Evolutionary conservation across 2,329 filamentous ascomycete genomes (phyloP).

Genomic region (Pseudocercospora pini-densiflorae): DNA sequence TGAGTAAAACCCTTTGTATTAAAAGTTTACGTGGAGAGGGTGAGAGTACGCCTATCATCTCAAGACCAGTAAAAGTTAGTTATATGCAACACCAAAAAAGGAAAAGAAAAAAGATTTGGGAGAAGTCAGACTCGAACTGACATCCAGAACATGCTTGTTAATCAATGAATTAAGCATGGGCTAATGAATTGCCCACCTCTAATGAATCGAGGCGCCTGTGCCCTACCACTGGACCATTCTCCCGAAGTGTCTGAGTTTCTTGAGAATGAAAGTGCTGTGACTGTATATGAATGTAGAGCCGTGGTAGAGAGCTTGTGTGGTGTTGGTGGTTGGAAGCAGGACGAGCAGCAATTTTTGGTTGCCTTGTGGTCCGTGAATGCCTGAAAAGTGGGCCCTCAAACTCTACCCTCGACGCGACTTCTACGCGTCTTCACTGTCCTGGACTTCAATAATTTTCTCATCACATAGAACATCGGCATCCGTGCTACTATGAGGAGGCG

Average conservation of each 20-base stretch:
- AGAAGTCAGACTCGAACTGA: background rate
- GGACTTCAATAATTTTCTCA: background rate
- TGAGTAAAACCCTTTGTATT: too few species aligned
- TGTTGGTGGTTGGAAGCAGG: background rate
- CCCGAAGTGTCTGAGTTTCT: background rate
- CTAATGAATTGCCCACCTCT: too few species aligned
- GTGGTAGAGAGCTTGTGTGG: background rate
- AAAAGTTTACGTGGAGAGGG: too few species aligned
- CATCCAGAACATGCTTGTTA: background rate
- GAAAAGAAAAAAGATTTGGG: background rate
- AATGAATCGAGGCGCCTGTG: background rate
- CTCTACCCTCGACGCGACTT: slow-evolving; percentile 3
- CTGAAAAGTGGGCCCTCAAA: background rate
- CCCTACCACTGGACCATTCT: background rate
- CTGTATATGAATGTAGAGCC: background rate
- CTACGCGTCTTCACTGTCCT: background rate
- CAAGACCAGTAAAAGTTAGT: too few species aligned
- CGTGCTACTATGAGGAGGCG: slow-evolving; percentile 17
- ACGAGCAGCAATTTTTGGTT: too few species aligned
- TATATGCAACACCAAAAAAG: too few species aligned
- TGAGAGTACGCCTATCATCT: too few species aligned
- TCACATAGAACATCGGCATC: background rate
- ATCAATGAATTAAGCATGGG: background rate
- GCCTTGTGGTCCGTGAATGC: background rate
- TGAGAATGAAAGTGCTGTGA: background rate